These are phyloP conservation scores for Lophiotrema nucula DNA, from an alignment of 495 filamentous ascomycete species.

Conservation along the genomic window DNA sequence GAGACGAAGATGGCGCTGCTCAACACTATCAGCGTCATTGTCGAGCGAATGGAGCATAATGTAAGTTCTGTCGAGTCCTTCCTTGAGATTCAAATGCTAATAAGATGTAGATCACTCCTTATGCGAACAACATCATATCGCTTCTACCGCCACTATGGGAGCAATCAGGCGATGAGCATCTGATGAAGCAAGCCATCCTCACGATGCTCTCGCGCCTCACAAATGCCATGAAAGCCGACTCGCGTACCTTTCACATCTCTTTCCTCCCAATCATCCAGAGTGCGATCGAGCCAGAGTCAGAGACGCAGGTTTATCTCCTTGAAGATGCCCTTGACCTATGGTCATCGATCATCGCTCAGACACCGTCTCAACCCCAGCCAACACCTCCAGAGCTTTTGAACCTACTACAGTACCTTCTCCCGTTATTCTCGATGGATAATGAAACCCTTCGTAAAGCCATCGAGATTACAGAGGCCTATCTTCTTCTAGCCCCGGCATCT, in stretches of 20 bases:
- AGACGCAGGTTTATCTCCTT: conserved; percentile 77
- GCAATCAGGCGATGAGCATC: conserved; percentile 71
- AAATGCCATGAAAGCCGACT: conserved; percentile 71
- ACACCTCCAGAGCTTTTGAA: conserved; percentile 50
- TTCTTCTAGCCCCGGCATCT: conserved; percentile 71
- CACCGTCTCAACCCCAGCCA: conserved; percentile 43
- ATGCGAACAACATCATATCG: conserved; percentile 75
- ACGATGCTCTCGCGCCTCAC: conserved; percentile 76
- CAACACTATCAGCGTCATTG: conserved; percentile 75
- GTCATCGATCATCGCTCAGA: conserved; percentile 71
- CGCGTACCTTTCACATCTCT: conserved; percentile 65
- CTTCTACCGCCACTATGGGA: conserved; percentile 85
- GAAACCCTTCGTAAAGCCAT: conserved; percentile 68
- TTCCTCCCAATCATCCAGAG: conserved; percentile 76
- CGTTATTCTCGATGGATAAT: conserved; percentile 67
- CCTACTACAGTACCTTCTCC: conserved; percentile 66
- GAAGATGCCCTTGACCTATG: conserved; percentile 92
- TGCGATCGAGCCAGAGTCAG: conserved; percentile 74
- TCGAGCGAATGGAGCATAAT: conserved; percentile 72
- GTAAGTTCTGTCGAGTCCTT: conserved; percentile 46
- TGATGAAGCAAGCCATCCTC: conserved; percentile 91
- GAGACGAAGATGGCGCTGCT: conserved; percentile 87
- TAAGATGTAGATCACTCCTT: conserved; percentile 57
- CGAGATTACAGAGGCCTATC: conserved; percentile 74
- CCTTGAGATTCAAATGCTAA: conserved; percentile 8